phyloP scores from a whole-genome alignment of 164 flowering plant genomes.

The Berberis thunbergii region DNA sequence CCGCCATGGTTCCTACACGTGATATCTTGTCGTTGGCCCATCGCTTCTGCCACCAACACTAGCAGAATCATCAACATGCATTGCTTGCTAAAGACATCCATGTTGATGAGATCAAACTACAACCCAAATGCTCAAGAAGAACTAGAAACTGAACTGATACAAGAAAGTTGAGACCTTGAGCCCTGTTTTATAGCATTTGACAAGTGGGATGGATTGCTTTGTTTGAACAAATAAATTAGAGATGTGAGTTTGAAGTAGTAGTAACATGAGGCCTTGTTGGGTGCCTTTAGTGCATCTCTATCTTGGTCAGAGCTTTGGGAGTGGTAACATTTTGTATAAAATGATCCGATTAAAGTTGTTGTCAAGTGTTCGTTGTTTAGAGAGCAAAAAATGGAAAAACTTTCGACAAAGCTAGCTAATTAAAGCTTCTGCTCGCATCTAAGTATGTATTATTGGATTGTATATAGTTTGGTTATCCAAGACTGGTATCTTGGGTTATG shows the following conservation, averaged over 20 bases:
- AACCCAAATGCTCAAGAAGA: background rate
- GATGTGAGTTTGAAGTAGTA: constrained; percentile 7
- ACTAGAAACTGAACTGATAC: constrained; percentile 6
- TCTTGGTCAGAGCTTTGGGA: constrained; percentile 21
- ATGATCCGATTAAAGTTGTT: background rate
- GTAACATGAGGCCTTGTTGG: constrained; percentile 7
- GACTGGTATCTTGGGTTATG: no score
- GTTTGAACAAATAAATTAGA: background rate
- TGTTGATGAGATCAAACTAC: background rate
- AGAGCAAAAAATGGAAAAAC: background rate
- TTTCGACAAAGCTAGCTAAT: background rate
- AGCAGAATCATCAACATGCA: constrained; percentile 8
- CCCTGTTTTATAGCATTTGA: constrained; percentile 4
- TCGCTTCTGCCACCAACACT: constrained; percentile 4
- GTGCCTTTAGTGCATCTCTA: constrained; percentile 5
- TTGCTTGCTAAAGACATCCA: constrained; percentile 9
- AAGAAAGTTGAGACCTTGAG: background rate
- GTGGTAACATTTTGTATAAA: background rate
- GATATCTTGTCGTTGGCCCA: constrained; percentile 5
- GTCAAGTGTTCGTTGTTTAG: background rate
- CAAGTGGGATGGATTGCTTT: background rate
- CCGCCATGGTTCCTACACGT: constrained; percentile 14
- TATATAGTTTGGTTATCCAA: no score
- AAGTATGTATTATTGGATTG: no score
- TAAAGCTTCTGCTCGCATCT: no score